Evolutionary conservation across 495 filamentous ascomycete genomes (phyloP).

Genomic region (Tuber indicum): DNA sequence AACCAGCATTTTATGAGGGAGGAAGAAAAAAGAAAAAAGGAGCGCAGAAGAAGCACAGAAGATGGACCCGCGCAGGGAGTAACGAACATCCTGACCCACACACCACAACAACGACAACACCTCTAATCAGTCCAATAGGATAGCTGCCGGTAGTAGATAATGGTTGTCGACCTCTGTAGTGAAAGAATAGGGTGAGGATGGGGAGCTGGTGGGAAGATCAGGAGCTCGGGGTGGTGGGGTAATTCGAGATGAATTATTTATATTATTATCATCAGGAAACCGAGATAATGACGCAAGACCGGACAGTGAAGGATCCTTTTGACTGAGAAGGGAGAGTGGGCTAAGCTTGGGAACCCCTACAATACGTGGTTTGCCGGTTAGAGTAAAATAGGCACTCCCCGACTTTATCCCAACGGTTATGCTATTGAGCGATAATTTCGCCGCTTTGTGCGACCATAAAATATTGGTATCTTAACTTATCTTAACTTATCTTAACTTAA

Average conservation of each 20-base stretch:
- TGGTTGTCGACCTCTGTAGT: background rate
- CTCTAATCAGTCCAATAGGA: background rate
- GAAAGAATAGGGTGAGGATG: background rate
- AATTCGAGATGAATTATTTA: slow-evolving; percentile 16
- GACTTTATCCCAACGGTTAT: background rate
- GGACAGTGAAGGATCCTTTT: slow-evolving; percentile 5
- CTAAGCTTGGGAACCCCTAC: background rate
- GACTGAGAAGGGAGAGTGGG: background rate
- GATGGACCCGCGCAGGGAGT: slow-evolving; percentile 2
- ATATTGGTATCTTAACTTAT: no score
- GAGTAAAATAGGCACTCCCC: background rate
- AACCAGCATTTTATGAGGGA: slow-evolving; percentile 9
- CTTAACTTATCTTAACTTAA: no score
- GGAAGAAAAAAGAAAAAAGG: slow-evolving; percentile 20
- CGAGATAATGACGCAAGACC: slow-evolving; percentile 34
- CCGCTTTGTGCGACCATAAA: background rate
- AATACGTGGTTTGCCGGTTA: background rate
- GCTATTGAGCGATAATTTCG: background rate
- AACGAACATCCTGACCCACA: slow-evolving; percentile 30
- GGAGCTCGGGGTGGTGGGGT: background rate
- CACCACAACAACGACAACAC: slow-evolving; percentile 9
- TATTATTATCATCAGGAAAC: slow-evolving; percentile 22
- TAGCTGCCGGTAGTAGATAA: background rate
- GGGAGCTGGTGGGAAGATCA: slow-evolving; percentile 10
- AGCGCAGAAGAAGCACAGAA: background rate